phyloP scores from a whole-genome alignment of 805 yeast genomes.

The Hanseniaspora singularis region DNA sequence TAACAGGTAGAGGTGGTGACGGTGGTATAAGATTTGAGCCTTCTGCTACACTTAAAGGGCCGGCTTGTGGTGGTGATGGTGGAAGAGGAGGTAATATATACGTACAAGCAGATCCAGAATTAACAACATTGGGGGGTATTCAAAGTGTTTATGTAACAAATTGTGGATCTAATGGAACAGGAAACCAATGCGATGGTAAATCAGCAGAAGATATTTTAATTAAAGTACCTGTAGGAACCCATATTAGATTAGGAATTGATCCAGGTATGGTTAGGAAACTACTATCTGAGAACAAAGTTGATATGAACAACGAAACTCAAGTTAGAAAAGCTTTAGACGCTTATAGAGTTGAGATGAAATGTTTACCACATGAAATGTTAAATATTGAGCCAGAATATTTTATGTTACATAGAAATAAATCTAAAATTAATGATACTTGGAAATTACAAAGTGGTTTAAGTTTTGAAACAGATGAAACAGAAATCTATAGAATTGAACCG shows the following conservation, averaged over 20 bases:
- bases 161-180: conserved; percentile 59
- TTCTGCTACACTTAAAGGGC: conserved; percentile 76
- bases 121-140: conserved; percentile 60
- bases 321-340: conserved; percentile 22
- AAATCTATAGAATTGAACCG: conserved; percentile 50
- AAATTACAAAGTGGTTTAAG: conserved; percentile 38
- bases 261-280: conserved; percentile 38
- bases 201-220: conserved; percentile 68
- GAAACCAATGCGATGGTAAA: conserved; percentile 75
- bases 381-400: conserved; percentile 33
- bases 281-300: conserved; percentile 19
- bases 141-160: conserved; percentile 58
- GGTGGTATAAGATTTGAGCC: conserved; percentile 78
- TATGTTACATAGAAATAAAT: conserved; percentile 43
- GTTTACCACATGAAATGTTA: conserved; percentile 26
- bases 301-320: conserved; percentile 18
- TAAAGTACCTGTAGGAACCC: conserved; percentile 86
- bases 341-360: conserved; percentile 25
- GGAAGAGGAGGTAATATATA: conserved; percentile 85
- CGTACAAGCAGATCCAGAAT: conserved; percentile 63
- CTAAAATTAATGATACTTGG: conserved; percentile 50
- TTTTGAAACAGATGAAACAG: conserved; percentile 50
- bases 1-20: conserved; percentile 79
- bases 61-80: conserved; percentile 99
- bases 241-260: conserved; percentile 72